Base-by-base conservation (phyloP, 179 eudicot genomes). In the Beta macrorhiza region DNA sequence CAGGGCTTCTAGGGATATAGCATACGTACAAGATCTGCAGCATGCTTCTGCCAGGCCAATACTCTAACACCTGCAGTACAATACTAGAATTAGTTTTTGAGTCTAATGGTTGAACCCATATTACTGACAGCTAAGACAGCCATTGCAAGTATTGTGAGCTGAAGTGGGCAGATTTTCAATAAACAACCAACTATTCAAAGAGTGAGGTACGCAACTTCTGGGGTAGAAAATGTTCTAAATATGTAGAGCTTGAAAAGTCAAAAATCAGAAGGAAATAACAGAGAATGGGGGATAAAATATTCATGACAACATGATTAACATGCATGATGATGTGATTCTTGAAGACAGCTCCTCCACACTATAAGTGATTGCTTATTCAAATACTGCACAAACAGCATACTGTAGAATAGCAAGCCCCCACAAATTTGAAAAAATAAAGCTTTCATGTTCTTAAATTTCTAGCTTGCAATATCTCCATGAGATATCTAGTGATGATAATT, bases 1-100 rank as follows among this genome's bases (percentile, higher is more conserved):
- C 47, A 70, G 59, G 62, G 37, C 69, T 37, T 37, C 29, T 58
- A 57, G 78, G 45, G 25, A 53, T 69, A 29, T 58, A 77, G 45
- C 17, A 68, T 83, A 87, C 99, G 44, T 95, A 95, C 99, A 95
- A 95, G 83, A 95, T 95, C 81, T 93, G 99, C 70, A 95, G 94
- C 99, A 95, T 93, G 79, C 97, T 97, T 90, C 99, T 92, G 80
- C 95, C 97, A 52, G 87, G 93, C 97, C 98, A 95, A 75, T 88
- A 95, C 84, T 95, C 95, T 88, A 95, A 81, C 11, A 81, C 76
- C 87, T 84, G 84, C 76, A 80, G 78, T 17, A 78, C 47, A 72
- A 52, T 45, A 55, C 68, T 29, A 81, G 25, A 57, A 47, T 72
- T 57, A 72, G 57, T 47, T 67, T 22, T 12, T 5, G 20, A 49